phyloP scores from a whole-genome alignment of 805 yeast species.

The Cyberlindnera samutprakarnensis region DNA sequence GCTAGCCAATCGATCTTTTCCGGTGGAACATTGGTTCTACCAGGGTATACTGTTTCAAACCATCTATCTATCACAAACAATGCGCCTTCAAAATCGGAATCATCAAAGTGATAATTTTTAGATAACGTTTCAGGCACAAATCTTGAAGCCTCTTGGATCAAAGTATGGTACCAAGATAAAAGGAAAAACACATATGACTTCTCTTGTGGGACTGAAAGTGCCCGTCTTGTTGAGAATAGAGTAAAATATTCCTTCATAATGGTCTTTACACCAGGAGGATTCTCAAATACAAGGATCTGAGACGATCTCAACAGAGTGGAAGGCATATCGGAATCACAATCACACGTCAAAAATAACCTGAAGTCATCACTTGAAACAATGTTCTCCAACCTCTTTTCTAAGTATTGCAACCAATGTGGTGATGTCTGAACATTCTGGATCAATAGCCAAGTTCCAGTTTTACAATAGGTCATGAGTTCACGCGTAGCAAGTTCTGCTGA shows the following conservation, averaged over 20 bases:
- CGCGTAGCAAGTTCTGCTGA: slow-evolving; percentile 49
- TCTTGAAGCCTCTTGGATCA: slow-evolving; percentile 50
- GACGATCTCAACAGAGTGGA: slow-evolving; percentile 47
- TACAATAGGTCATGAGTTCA: slow-evolving; percentile 39
- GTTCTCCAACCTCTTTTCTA: slow-evolving; percentile 40
- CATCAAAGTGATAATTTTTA: slow-evolving; percentile 60
- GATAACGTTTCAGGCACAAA: slow-evolving; percentile 59
- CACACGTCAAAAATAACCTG: slow-evolving; percentile 61
- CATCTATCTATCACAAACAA: slow-evolving; percentile 34
- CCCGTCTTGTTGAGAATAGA: slow-evolving; percentile 15
- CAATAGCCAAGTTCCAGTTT: slow-evolving; percentile 61
- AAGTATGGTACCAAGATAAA: slow-evolving; percentile 64
- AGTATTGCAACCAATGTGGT: slow-evolving; percentile 47
- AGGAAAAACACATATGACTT: slow-evolving; percentile 42
- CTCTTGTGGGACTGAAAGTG: slow-evolving; percentile 25
- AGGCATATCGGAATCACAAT: slow-evolving; percentile 41
- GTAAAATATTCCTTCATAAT: slow-evolving; percentile 26
- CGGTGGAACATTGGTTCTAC: slow-evolving; percentile 33
- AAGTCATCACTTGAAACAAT: slow-evolving; percentile 28
- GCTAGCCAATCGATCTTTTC: slow-evolving; percentile 47
- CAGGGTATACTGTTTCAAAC: slow-evolving; percentile 24
- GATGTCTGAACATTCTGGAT: slow-evolving; percentile 80
- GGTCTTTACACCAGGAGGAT: slow-evolving; percentile 49
- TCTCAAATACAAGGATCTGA: slow-evolving; percentile 53
- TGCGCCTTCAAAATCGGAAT: slow-evolving; percentile 57